Percentiles rank a stretch among this genome's conserved stretches.
These are phyloP conservation scores for Blastocystis sp. DNA, from an alignment of 352 stramenopile species.

Conservation along the genomic window DNA sequence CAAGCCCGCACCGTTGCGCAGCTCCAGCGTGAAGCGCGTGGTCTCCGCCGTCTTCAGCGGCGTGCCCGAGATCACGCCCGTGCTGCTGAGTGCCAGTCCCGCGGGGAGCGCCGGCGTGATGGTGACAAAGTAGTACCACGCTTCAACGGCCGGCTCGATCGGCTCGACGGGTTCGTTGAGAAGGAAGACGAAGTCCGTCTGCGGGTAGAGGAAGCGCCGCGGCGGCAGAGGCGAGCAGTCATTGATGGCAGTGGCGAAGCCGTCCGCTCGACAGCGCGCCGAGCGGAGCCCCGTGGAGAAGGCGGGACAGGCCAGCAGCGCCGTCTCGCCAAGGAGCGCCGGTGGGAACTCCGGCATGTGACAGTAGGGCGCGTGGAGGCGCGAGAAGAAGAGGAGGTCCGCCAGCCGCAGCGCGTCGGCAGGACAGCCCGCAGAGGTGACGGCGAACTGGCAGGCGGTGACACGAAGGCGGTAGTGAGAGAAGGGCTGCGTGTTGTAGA, in stretches of 20 bases:
- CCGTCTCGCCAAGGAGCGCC: not conserved
- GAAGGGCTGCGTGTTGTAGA: slow-evolving; percentile 3
- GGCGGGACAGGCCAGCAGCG: not conserved
- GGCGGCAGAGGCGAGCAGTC: not conserved
- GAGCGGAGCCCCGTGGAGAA: not conserved
- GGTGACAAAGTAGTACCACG: not conserved
- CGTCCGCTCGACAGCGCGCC: not conserved
- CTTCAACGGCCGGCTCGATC: not conserved
- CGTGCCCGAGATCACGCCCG: not conserved
- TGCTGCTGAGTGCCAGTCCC: not conserved
- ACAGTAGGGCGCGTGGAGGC: not conserved
- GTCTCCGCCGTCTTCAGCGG: not conserved
- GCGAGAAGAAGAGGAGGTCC: not conserved
- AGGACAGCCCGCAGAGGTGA: not conserved
- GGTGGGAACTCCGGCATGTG: not conserved
- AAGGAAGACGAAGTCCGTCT: not conserved
- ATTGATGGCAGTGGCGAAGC: not conserved
- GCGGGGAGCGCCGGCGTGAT: not conserved
- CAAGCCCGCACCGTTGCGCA: not conserved
- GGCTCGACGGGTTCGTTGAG: not conserved
- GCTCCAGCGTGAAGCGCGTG: not conserved
- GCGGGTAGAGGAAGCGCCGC: not conserved
- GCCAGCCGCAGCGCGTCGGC: not conserved
- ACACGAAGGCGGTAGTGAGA: not conserved
- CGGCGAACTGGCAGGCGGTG: not conserved